Evolutionary conservation across 768 basidiomycete genomes (phyloP).

Genomic region (Termitomyces sp.): DNA sequence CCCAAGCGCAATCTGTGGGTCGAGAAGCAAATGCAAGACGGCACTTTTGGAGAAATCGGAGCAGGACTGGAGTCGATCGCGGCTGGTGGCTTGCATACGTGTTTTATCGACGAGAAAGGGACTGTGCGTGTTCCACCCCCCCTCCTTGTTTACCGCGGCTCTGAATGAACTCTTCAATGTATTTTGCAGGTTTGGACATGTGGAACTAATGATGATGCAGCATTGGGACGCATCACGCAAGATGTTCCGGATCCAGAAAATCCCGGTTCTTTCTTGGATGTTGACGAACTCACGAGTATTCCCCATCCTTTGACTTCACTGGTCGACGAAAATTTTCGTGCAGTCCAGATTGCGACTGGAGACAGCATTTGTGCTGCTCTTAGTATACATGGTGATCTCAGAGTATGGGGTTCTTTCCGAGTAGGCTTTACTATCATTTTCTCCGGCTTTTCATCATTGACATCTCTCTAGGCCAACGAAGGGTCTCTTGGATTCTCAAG

Average conservation of each 20-base stretch:
- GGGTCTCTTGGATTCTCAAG: constrained; percentile 82
- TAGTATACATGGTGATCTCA: constrained; percentile 70
- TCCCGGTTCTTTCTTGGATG: constrained; percentile 49
- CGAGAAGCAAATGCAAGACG: constrained; percentile 67
- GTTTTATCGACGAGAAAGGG: constrained; percentile 87
- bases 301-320: constrained; percentile 67
- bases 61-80: constrained; percentile 80
- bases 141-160: background rate
- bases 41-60: constrained; percentile 60
- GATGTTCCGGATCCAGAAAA: constrained; percentile 55
- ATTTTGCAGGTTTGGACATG: constrained; percentile 71
- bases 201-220: constrained; percentile 85
- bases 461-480: constrained; percentile 51
- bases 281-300: constrained; percentile 45
- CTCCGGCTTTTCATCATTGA: constrained; percentile 1
- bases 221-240: constrained; percentile 73
- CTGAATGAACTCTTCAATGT: background rate
- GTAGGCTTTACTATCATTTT: constrained; percentile 37
- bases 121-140: constrained; percentile 55
- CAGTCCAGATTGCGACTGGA: constrained; percentile 77
- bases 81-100: constrained; percentile 84
- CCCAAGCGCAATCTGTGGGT: constrained; percentile 77
- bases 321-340: constrained; percentile 75
- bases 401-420: constrained; percentile 87
- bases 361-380: constrained; percentile 88